A percentile compares a stretch with the other conserved stretches of the same genome.
Evolutionary conservation across 352 stramenopile genomes (phyloP).

Genomic region (Pythium dissimile): DNA sequence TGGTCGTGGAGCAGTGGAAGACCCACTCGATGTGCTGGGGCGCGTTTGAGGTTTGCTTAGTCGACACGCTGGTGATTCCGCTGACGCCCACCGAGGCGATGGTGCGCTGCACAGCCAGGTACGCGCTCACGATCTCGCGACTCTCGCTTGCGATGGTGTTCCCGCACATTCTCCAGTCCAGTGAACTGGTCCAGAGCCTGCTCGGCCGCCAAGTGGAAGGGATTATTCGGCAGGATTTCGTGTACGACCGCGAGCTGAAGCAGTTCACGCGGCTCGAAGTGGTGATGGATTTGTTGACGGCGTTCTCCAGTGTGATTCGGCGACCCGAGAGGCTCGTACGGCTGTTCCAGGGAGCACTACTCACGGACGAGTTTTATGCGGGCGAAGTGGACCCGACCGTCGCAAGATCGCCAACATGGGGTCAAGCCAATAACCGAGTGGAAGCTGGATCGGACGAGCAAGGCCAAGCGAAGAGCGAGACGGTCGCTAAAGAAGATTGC

Average conservation of each 20-base stretch:
- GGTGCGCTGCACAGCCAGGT: not conserved
- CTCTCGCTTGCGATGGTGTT: not conserved
- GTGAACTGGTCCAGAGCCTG: not conserved
- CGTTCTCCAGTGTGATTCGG: not conserved
- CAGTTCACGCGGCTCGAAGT: not conserved
- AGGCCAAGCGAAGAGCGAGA: too few species aligned
- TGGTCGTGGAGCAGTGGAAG: slow-evolving; percentile 7
- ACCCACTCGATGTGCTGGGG: not conserved
- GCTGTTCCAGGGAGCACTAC: not conserved
- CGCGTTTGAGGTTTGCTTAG: not conserved
- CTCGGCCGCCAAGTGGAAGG: not conserved
- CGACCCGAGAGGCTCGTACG: not conserved
- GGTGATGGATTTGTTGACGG: not conserved
- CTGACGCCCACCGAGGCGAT: not conserved
- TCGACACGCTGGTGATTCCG: not conserved
- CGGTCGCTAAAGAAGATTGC: too few species aligned
- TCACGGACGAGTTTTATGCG: not conserved
- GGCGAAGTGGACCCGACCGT: not conserved
- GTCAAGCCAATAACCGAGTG: too few species aligned
- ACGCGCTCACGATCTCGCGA: not conserved
- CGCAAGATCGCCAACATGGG: too few species aligned
- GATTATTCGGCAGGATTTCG: not conserved
- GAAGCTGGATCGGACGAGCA: too few species aligned
- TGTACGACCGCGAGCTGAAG: not conserved
- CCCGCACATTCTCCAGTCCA: not conserved